phyloP scores from a whole-genome alignment of 176 grass and related monocot species.

The Luzula sylvatica region DNA sequence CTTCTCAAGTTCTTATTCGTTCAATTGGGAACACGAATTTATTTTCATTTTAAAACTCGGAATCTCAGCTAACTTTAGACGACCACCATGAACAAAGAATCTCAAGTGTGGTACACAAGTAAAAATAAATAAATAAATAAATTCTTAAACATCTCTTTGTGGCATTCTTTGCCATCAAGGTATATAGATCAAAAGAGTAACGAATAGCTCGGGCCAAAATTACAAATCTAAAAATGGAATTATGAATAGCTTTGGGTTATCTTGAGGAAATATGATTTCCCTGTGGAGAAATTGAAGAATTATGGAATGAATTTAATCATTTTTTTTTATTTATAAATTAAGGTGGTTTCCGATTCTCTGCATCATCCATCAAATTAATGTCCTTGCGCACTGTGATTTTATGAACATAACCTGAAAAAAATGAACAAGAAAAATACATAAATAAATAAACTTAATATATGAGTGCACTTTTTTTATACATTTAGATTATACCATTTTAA shows the following conservation, averaged over 20 bases:
- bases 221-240: background rate
- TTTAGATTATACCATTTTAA: too few species aligned
- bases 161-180: background rate
- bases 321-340: constrained; percentile 13
- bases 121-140: background rate
- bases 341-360: constrained; percentile 54
- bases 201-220: constrained; percentile 6
- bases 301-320: background rate
- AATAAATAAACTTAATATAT: background rate
- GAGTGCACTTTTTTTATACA: too few species aligned
- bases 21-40: background rate
- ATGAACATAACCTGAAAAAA: constrained; percentile 70
- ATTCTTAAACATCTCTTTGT: constrained; percentile 11
- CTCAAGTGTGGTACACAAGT: constrained; percentile 14
- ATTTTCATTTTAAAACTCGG: background rate
- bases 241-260: constrained; percentile 2
- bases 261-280: background rate
- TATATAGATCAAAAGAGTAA: constrained; percentile 5
- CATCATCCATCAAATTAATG: constrained; percentile 70
- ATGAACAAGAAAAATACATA: constrained; percentile 8
- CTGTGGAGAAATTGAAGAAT: background rate
- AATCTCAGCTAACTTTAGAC: too few species aligned
- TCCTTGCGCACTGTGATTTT: constrained; percentile 71
- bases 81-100: background rate
- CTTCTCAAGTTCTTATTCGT: background rate